Evolutionary conservation across 495 filamentous ascomycete species (phyloP), one percentile per base, ranked within the genome.

Genomic region (Amphirosellinia nigrospora): DNA sequence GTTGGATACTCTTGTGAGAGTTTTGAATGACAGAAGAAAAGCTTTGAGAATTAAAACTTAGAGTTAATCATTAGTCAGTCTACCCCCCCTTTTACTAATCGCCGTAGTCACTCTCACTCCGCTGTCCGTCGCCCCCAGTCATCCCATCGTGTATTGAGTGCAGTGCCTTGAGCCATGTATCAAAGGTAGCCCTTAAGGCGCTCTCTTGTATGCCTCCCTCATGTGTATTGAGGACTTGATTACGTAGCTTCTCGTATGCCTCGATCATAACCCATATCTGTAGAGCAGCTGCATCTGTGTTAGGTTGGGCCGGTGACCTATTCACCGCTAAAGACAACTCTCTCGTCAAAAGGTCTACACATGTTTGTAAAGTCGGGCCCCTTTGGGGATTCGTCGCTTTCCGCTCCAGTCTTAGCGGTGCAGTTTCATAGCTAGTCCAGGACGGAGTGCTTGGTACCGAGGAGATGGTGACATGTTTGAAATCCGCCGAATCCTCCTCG

Each of bases 231-330:
- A 72, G 59, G 5, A 84, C 32, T 63, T 79, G 76, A 28, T 83
- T 81, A 30, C 80, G 71, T 64, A 85, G 52, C 60, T 77, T 72
- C 71, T 85, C 83, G 61, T 85, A 85, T 36, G 82, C 82, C 71
- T 85, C 82, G 56, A 85, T 85, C 83, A 85, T 85, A 19, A 81
- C 78, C 81, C 81, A 83, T 10, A 87, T 87, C 82, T 77, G 90
- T 80, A 80, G 83, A 77, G 80, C 88, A 80, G 77, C 88, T 70
- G 73, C 88, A 82, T 81, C 79, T 4, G 73, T 23, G 4, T 70
- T 72, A 1, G 73, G 43, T 3, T 74, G 71, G n/a, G 61, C 58
- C 1, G 71, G 72, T 38, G 73, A 69, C 45, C 72, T 71, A 10
- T 70, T 67, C 0, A 82, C 52, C 0, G 79, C 77, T 4, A 82